A percentile compares a stretch with the other conserved stretches of the same genome.
These are phyloP conservation scores for Adenanthera pavonina DNA, from an alignment of 306 rosid species.

Conservation along the genomic window DNA sequence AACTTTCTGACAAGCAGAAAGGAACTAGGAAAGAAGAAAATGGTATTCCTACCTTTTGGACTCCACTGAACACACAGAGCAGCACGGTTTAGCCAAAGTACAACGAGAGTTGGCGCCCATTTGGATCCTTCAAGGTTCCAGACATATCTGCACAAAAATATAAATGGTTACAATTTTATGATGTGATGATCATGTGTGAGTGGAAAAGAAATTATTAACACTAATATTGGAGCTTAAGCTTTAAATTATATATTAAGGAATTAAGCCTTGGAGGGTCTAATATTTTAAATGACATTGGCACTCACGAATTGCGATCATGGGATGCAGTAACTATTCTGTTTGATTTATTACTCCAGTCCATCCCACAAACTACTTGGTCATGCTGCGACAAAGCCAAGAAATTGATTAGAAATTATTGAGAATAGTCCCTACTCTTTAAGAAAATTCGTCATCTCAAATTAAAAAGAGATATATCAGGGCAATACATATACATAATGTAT, in stretches of 20 bases:
- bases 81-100: conserved; percentile 93
- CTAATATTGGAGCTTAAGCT: background rate
- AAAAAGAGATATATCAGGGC: conserved; percentile 13
- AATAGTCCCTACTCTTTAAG: conserved; percentile 6
- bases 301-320: conserved; percentile 98
- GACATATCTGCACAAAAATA: conserved; percentile 67
- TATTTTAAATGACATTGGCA: conserved; percentile 44
- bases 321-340: conserved; percentile 95
- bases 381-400: conserved; percentile 60
- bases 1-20: conserved; percentile 5
- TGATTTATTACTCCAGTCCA: conserved; percentile 88
- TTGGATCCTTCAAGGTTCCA: conserved; percentile 95
- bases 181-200: background rate
- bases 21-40: conserved; percentile 24
- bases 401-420: conserved; percentile 32
- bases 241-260: background rate
- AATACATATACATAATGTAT: background rate
- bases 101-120: conserved; percentile 96
- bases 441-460: conserved; percentile 20
- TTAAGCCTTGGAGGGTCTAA: background rate
- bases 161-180: conserved; percentile 1
- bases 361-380: conserved; percentile 90
- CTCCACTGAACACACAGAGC: conserved; percentile 99
- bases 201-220: conserved; percentile 4
- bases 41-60: conserved; percentile 75